A percentile compares a stretch with the other conserved stretches of the same genome.
These are phyloP conservation scores for Coemansia aciculifera DNA, from an alignment of 192 early-diverging fungal species.

Conservation along the genomic window DNA sequence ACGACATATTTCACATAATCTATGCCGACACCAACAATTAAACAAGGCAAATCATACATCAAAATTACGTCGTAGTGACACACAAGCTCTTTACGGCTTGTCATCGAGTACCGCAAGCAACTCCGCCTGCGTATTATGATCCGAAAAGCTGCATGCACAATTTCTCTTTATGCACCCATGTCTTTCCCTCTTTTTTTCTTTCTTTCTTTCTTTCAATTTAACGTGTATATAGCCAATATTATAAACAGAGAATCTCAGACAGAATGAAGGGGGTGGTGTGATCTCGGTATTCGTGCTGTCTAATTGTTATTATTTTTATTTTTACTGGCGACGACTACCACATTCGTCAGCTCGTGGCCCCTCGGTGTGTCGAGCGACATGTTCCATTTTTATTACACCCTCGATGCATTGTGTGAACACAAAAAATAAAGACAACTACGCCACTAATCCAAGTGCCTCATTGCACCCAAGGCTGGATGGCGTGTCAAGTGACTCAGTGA, in stretches of 20 bases:
- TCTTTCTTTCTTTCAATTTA: background rate
- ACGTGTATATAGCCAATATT: background rate
- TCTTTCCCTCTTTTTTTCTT: background rate
- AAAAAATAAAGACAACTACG: background rate
- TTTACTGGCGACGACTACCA: background rate
- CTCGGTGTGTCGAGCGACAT: background rate
- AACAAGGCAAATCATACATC: background rate
- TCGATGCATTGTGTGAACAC: background rate
- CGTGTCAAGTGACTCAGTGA: conserved; percentile 6
- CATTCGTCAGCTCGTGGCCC: background rate
- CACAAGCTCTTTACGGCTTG: background rate
- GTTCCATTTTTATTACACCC: background rate
- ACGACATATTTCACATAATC: background rate
- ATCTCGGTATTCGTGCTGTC: background rate
- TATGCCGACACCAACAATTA: background rate
- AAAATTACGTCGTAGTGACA: background rate
- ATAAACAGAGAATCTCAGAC: background rate
- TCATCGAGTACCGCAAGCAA: background rate
- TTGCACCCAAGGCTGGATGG: background rate
- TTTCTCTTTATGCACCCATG: background rate
- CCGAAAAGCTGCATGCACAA: background rate
- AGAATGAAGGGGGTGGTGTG: background rate
- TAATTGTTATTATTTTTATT: background rate
- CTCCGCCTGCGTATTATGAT: background rate
- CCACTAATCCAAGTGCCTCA: conserved; percentile 7